These are phyloP conservation scores for Neoascochyta sp. DNA, from an alignment of 2,329 filamentous ascomycete species.

Conservation along the genomic window DNA sequence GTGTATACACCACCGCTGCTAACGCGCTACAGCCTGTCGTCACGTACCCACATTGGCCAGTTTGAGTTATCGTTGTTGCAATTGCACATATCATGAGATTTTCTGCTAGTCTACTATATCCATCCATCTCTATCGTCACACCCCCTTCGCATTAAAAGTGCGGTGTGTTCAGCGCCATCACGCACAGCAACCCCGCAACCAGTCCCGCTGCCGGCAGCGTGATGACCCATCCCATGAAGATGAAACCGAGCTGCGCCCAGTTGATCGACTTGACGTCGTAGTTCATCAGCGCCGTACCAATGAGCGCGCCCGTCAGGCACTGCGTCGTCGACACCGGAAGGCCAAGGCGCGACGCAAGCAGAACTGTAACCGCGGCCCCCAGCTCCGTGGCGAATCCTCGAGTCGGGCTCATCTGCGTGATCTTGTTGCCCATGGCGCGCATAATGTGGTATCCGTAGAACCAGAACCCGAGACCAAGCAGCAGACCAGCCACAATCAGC, in stretches of 20 bases:
- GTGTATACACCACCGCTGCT: too few species aligned
- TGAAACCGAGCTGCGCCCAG: conserved; percentile 41
- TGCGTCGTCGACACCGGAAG: conserved; percentile 64
- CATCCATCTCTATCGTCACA: too few species aligned
- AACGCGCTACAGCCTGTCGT: too few species aligned
- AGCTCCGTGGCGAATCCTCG: conserved; percentile 44
- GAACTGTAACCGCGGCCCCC: conserved; percentile 57
- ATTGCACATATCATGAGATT: too few species aligned
- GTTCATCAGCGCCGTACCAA: conserved; percentile 29
- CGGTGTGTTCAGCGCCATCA: conserved; percentile 44
- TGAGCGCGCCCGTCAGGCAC: conserved; percentile 41
- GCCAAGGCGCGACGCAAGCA: conserved; percentile 59
- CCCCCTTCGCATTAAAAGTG: too few species aligned
- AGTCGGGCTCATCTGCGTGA: conserved; percentile 58
- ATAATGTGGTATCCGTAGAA: conserved; percentile 64
- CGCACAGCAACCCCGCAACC: conserved; percentile 39
- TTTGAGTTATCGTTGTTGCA: too few species aligned
- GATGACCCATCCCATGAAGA: conserved; percentile 43
- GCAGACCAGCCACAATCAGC: conserved; percentile 52
- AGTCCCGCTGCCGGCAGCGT: conserved; percentile 44
- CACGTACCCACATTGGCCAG: too few species aligned
- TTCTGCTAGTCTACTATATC: too few species aligned
- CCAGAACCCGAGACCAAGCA: conserved; percentile 56
- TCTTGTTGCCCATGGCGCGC: conserved; percentile 58
- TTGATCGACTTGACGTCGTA: conserved; percentile 40